phyloP scores from a whole-genome alignment of 2,329 filamentous ascomycete genomes.

The Amphichorda felina region DNA sequence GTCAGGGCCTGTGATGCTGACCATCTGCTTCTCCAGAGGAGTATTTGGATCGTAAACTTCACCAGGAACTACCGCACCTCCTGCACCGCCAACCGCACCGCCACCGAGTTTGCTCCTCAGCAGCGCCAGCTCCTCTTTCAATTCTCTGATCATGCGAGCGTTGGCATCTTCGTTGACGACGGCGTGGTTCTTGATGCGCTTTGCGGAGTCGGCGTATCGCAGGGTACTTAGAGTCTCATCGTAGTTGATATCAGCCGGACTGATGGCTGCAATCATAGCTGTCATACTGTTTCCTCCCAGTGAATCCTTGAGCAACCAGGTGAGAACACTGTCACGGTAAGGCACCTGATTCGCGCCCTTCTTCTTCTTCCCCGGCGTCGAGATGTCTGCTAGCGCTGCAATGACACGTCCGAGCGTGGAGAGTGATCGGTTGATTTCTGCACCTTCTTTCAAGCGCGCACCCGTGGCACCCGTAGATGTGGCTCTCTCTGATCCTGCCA shows the following conservation, averaged over 20 bases:
- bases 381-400: conserved; percentile 84
- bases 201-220: conserved; percentile 92
- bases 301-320: conserved; percentile 94
- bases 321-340: conserved; percentile 92
- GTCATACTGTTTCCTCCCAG: conserved; percentile 98
- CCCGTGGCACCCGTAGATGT: conserved; percentile 96
- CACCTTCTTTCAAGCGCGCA: conserved; percentile 89
- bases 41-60: conserved; percentile 88
- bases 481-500: conserved; percentile 93
- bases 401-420: conserved; percentile 97
- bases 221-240: conserved; percentile 94
- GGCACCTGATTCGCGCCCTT: conserved; percentile 65
- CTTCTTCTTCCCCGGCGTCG: conserved; percentile 72
- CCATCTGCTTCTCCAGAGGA: conserved; percentile 88
- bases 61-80: conserved; percentile 45
- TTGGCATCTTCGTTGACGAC: conserved; percentile 99
- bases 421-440: conserved; percentile 94
- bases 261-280: conserved; percentile 98
- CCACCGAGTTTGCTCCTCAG: conserved; percentile 75
- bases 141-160: conserved; percentile 93
- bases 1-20: conserved; percentile 80
- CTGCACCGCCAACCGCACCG: conserved; percentile 30
- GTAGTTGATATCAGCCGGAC: conserved; percentile 96
- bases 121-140: conserved; percentile 87
- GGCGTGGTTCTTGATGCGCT: conserved; percentile 99